Percentiles rank a stretch among this genome's conserved stretches.
Conservation (phyloP, 371 early-diverging fungal genomes). For the Phascolomyces articulosus region DNA sequence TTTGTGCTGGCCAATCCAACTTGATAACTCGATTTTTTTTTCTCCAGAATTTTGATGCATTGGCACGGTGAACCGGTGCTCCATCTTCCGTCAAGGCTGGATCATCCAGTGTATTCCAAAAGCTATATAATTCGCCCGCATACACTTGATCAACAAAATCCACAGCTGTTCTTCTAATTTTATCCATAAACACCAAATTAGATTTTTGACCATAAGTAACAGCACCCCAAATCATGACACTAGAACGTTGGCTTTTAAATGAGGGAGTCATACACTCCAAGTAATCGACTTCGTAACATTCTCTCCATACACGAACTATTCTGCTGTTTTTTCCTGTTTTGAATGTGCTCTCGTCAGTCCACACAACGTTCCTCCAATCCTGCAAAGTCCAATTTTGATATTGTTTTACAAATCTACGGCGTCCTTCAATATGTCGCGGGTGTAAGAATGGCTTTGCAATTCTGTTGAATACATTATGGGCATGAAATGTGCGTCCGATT, state of each 20-base stretch:
- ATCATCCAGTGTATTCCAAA: background rate
- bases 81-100: slow-evolving; percentile 9
- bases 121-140: background rate
- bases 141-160: background rate
- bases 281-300: background rate
- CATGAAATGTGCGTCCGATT: no score
- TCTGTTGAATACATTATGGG: no score
- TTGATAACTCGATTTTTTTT: background rate
- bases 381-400: slow-evolving; percentile 2
- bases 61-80: slow-evolving; percentile 4
- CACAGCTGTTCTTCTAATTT: background rate
- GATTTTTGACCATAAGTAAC: slow-evolving; percentile 1
- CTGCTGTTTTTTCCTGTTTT: slow-evolving; percentile 4
- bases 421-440: no score
- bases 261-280: background rate
- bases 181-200: background rate
- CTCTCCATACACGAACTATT: slow-evolving; percentile 8
- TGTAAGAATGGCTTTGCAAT: no score
- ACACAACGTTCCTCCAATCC: slow-evolving; percentile 6
- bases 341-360: slow-evolving; percentile 7
- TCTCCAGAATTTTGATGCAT: slow-evolving; percentile 7
- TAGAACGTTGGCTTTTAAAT: background rate
- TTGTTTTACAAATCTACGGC: no score
- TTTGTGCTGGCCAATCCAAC: slow-evolving; percentile 7
- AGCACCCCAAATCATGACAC: slow-evolving; percentile 4